Evolutionary conservation across 208 protist species (phyloP).

Genomic region (Entamoeba dispar): DNA sequence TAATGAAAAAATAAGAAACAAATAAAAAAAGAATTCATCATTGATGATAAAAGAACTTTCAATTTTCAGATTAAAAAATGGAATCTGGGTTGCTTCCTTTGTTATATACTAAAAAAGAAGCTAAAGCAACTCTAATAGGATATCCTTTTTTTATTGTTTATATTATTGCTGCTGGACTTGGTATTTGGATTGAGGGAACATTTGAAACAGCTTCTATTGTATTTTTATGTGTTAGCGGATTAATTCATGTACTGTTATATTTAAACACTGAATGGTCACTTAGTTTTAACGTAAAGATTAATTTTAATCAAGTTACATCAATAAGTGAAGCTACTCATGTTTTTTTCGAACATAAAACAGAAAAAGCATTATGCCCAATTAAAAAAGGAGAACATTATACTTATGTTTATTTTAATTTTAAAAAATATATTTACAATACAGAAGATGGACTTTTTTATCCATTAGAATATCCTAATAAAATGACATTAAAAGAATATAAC

Average conservation of each 20-base stretch:
- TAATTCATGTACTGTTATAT: not conserved
- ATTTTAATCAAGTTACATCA: not conserved
- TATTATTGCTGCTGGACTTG: not conserved
- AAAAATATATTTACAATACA: not conserved
- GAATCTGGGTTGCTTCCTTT: not conserved
- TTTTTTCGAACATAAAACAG: not conserved
- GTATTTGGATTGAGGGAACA: not conserved
- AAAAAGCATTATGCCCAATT: not conserved
- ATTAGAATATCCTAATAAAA: not conserved
- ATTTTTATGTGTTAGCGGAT: not conserved
- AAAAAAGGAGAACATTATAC: not conserved
- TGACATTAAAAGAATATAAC: not conserved
- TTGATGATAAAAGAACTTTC: no score
- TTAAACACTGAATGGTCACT: not conserved
- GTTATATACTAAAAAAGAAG: not conserved
- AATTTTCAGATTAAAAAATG: no score
- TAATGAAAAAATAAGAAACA: no score
- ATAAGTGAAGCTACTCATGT: not conserved
- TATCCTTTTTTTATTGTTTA: not conserved
- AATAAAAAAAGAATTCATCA: no score
- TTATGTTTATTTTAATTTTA: not conserved
- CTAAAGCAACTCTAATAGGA: not conserved
- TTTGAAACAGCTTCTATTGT: not conserved
- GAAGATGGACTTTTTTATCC: not conserved
- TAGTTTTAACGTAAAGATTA: not conserved